phyloP scores from a whole-genome alignment of 2,329 filamentous ascomycete genomes.

The Fusarium sulawesiense region DNA sequence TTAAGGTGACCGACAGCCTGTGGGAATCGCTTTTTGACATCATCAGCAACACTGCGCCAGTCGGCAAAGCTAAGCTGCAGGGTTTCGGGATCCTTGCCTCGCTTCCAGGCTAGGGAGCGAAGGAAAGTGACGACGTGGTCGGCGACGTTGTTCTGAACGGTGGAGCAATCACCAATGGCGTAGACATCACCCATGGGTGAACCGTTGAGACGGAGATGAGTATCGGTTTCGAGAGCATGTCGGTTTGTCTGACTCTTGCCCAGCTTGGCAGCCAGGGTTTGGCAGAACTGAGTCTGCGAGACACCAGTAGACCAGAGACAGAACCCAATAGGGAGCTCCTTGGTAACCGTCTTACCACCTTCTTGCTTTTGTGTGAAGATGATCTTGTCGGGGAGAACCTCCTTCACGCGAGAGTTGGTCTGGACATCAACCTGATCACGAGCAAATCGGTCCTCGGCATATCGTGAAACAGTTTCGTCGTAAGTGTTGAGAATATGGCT shows the following conservation, averaged over 20 bases:
- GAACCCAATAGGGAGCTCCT: conserved; percentile 95
- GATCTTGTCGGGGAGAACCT: conserved; percentile 85
- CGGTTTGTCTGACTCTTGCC: conserved; percentile 82
- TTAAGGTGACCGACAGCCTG: conserved; percentile 89
- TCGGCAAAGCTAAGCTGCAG: conserved; percentile 87
- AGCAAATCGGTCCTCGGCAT: conserved; percentile 89
- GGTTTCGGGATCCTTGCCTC: conserved; percentile 88
- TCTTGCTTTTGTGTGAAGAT: conserved; percentile 86
- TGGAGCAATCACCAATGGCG: conserved; percentile 94
- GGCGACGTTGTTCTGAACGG: conserved; percentile 96
- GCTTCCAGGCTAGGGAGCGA: conserved; percentile 89
- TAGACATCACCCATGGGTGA: conserved; percentile 95
- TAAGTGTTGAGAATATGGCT: conserved; percentile 98
- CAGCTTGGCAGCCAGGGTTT: conserved; percentile 81
- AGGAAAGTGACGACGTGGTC: conserved; percentile 92
- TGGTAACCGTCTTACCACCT: conserved; percentile 79
- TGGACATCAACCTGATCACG: conserved; percentile 92
- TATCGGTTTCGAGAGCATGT: conserved; percentile 93
- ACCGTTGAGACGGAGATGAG: conserved; percentile 88
- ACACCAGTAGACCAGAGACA: conserved; percentile 99
- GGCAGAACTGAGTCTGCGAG: conserved; percentile 82
- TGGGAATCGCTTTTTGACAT: conserved; percentile 89
- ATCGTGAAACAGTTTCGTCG: conserved; percentile 91
- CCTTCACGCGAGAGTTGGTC: conserved; percentile 92
- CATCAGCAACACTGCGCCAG: conserved; percentile 85